Conservation (phyloP, 1,139 yeast genomes). For the Debaryomyces nepalensis region DNA sequence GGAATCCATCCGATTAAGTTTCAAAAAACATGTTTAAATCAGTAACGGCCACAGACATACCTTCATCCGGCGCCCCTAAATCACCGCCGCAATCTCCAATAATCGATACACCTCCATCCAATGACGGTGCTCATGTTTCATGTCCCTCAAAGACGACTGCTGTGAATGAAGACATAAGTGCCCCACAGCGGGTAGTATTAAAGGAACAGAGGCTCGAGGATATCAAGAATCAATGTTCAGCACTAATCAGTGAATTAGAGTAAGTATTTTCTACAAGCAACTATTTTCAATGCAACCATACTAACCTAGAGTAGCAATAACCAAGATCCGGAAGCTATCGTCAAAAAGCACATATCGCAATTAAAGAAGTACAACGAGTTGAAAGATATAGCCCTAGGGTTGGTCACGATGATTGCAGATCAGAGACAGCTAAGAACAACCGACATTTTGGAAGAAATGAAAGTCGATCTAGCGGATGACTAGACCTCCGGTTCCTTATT, state of each 20-base stretch:
- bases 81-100: conserved; percentile 2
- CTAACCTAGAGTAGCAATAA: conserved; percentile 22
- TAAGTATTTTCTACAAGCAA: conserved; percentile 14
- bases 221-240: conserved; percentile 41
- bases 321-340: conserved; percentile 38
- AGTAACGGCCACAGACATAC: conserved; percentile 12
- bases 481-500: too few relatives aligned
- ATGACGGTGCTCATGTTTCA: conserved; percentile 2
- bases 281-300: conserved; percentile 1
- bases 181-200: conserved; percentile 17
- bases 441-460: conserved; percentile 46
- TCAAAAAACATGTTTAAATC: conserved; percentile 11
- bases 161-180: conserved; percentile 7
- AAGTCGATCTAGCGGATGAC: conserved; percentile 25
- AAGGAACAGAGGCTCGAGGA: conserved; percentile 38
- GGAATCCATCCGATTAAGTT: not conserved
- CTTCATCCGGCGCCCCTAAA: conserved; percentile 5
- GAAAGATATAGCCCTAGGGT: conserved; percentile 53
- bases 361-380: conserved; percentile 53
- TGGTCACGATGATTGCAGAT: conserved; percentile 56
- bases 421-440: conserved; percentile 46
- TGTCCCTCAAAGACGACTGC: conserved; percentile 6
- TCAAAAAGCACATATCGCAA: conserved; percentile 47
- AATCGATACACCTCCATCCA: not conserved
- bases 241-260: conserved; percentile 41